Evolutionary conservation across 768 basidiomycete genomes (phyloP), one percentile per base, ranked within the genome.

Genomic region (Dacryopinax primogenitus): DNA sequence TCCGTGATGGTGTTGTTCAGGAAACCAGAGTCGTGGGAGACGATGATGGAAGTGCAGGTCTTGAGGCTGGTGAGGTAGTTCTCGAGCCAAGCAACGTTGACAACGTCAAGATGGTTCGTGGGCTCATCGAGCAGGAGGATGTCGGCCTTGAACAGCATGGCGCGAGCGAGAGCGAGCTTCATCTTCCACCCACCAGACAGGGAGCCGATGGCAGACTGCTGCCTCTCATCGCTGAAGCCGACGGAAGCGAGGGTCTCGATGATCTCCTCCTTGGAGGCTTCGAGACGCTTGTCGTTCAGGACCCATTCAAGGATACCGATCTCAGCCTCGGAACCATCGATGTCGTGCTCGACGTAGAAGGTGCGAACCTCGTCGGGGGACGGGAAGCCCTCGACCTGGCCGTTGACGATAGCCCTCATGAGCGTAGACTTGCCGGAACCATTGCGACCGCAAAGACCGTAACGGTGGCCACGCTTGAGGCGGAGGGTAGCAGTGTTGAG

Each of bases 101-200:
- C 85, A 69, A 97, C 94, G 71, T 97, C 94, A 79, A 97, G 84
- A 70, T 78, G 77, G 82, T 92, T 92, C 80, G 93, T 96, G 47
- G 93, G 93, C 80, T 96, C 93, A 77, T 96, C 93, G 69, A 95
- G 89, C 30, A 96, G 79, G 62, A 97, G 86, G 73, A 97, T 97
- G 73, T 97, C 94, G 68, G 94, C 94, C 80, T 88, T 90, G 88
- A 97, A 97, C 47, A 97, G 82, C 86, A 97, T 95, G 62, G 94
- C 94, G 68, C 94, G 85, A 66, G 94, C 94, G 67, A 97, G 85
- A 39, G 94, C 94, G 68, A 97, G 87, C 84, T 96, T 97, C 94
- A 97, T 97, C 84, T 97, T 97, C 94, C 94, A 96, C 81, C 94
- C 94, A 84, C 94, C 94, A 45, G 94, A 97, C 39, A 97, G 80